These are phyloP conservation scores for Fusarium concolor DNA, from an alignment of 2,329 filamentous ascomycete genomes.

Conservation along the genomic window DNA sequence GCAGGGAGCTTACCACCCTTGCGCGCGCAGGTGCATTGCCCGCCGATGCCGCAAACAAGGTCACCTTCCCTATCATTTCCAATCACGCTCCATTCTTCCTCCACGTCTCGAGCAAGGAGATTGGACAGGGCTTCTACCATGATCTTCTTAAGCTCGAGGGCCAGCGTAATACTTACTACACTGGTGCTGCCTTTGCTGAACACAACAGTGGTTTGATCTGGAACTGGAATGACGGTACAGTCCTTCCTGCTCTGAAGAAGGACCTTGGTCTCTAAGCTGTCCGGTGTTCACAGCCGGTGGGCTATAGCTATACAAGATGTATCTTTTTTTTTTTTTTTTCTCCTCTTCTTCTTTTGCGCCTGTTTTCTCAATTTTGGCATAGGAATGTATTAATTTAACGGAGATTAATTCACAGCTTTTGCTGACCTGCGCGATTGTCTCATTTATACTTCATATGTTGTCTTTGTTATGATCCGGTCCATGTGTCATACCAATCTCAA, in stretches of 20 bases:
- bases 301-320: no score
- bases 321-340: no score
- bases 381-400: no score
- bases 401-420: no score
- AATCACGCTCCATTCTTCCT: slow-evolving; percentile 34
- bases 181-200: slow-evolving; percentile 35
- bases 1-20: slow-evolving; percentile 19
- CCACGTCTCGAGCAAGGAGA: slow-evolving; percentile 13
- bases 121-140: slow-evolving; percentile 22
- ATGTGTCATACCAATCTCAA: no score
- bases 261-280: slow-evolving; percentile 21
- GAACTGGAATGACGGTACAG: slow-evolving; percentile 34
- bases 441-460: no score
- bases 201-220: slow-evolving; percentile 40
- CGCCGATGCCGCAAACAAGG: slow-evolving; percentile 1
- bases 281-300: rapidly evolving
- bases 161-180: slow-evolving; percentile 35
- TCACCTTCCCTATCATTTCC: slow-evolving; percentile 6
- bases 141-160: slow-evolving; percentile 27
- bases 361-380: no score
- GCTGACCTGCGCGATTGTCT: no score
- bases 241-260: slow-evolving; percentile 33
- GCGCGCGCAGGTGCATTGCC: slow-evolving; percentile 1
- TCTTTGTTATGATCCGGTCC: no score
- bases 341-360: no score